These are phyloP conservation scores for Penicillium griseofulvum DNA, from an alignment of 2,329 filamentous ascomycete species.

Conservation along the genomic window DNA sequence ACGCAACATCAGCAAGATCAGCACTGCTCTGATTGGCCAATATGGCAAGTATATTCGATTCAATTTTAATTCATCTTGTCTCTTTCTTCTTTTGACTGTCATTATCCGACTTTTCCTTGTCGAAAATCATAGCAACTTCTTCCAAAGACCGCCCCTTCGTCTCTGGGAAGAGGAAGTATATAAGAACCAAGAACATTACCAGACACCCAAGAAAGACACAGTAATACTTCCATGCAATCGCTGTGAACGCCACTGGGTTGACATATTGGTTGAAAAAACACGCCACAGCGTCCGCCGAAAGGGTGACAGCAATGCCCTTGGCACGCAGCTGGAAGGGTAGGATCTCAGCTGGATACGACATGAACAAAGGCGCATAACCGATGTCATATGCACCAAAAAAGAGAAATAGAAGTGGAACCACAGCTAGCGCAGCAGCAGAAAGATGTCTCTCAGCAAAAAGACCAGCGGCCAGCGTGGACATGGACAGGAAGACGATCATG, in stretches of 20 bases:
- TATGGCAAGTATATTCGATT: background rate
- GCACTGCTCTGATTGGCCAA: background rate
- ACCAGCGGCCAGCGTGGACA: slow-evolving; percentile 22
- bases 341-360: slow-evolving; percentile 32
- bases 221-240: slow-evolving; percentile 44
- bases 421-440: slow-evolving; percentile 27
- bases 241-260: slow-evolving; percentile 43
- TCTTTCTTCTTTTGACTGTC: background rate
- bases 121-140: slow-evolving; percentile 23
- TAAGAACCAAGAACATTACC: slow-evolving; percentile 28
- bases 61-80: background rate
- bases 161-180: slow-evolving; percentile 41
- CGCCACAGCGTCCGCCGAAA: slow-evolving; percentile 26
- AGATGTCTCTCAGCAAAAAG: slow-evolving; percentile 23
- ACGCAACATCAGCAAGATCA: slow-evolving; percentile 8
- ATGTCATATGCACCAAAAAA: slow-evolving; percentile 33
- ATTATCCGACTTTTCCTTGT: slow-evolving; percentile 1
- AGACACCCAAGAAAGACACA: slow-evolving; percentile 42
- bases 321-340: slow-evolving; percentile 39
- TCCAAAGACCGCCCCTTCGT: slow-evolving; percentile 26
- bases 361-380: slow-evolving; percentile 28
- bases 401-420: slow-evolving; percentile 38
- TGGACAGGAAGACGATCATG: slow-evolving; percentile 24
- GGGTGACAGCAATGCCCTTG: slow-evolving; percentile 32
- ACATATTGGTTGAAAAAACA: slow-evolving; percentile 44